Evolutionary conservation across 2,329 filamentous ascomycete genomes (phyloP).

Genomic region (Claviceps sorghi): DNA sequence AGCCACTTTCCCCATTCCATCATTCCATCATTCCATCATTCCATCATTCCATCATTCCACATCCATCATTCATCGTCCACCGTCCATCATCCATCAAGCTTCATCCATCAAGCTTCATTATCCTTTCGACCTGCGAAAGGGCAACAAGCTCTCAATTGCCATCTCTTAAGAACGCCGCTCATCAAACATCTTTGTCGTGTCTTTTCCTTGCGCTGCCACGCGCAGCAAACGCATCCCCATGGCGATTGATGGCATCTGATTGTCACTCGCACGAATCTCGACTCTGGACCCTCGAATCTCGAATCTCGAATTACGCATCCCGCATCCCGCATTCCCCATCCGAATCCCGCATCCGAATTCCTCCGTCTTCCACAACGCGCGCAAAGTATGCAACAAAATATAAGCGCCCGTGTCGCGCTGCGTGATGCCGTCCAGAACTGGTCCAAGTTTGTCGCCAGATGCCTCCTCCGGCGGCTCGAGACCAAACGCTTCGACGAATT

Average conservation of each 20-base stretch:
- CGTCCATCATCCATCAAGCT: background rate
- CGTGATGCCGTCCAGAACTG: slow-evolving; percentile 26
- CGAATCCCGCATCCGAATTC: background rate
- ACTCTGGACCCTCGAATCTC: background rate
- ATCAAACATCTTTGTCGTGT: background rate
- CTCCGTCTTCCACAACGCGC: background rate
- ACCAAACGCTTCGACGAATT: slow-evolving; percentile 37
- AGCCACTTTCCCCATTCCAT: background rate
- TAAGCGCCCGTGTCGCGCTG: slow-evolving; percentile 11
- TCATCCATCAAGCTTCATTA: background rate
- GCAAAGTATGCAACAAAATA: slow-evolving; percentile 14
- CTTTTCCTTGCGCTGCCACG: slow-evolving; percentile 4
- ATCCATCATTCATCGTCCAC: background rate
- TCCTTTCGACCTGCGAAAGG: background rate
- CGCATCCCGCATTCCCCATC: background rate
- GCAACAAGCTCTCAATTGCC: background rate
- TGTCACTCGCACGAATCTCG: background rate
- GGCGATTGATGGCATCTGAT: slow-evolving; percentile 1
- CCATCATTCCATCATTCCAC: background rate
- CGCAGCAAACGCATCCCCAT: slow-evolving; percentile 4
- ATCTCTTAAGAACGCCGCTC: background rate
- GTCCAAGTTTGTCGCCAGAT: slow-evolving; percentile 35
- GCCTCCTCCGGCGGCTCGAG: slow-evolving; percentile 37
- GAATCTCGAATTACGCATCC: background rate
- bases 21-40: too few species aligned